Evolutionary conservation across 306 rosid species (phyloP).

Genomic region (apple (Malus domestica)): ASM211411v1 NC_041794.1:34822501-34823000

Average conservation of each 20-base stretch:
- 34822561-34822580: not conserved
- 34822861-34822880: constrained; percentile 98
- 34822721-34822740: constrained; percentile 99
- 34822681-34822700: constrained; percentile 86
- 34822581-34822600: not conserved
- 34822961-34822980: not conserved
- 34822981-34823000: not conserved
- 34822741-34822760: constrained; percentile 99
- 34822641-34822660: constrained; percentile 85
- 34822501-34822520: not conserved
- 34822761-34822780: constrained; percentile 78
- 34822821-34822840: constrained; percentile 92
- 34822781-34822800: constrained; percentile 61
- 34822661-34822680: constrained; percentile 72
- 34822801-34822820: constrained; percentile 93
- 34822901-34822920: not conserved
- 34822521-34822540: not conserved
- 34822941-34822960: not conserved
- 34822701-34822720: constrained; percentile 89
- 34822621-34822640: constrained; percentile 77
- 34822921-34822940: not conserved
- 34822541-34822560: not conserved
- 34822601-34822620: not conserved
- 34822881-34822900: constrained; percentile 3
- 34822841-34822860: constrained; percentile 98